Percentiles rank a stretch among this genome's conserved stretches.
Conservation (phyloP, 1,139 yeast species). For the Starmera stellimalicola region DNA sequence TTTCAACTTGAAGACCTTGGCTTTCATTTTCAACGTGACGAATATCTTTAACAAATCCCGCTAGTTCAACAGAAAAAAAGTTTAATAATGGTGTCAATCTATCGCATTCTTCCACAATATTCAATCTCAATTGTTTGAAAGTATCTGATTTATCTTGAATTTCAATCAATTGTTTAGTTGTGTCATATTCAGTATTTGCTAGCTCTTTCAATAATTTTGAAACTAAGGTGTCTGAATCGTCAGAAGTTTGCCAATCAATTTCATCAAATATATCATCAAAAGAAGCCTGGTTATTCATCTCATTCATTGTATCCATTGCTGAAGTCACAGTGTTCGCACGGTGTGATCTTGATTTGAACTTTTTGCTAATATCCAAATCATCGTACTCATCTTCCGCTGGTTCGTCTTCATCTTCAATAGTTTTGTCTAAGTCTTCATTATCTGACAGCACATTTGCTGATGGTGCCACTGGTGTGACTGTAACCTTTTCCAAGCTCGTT, state of each 20-base stretch:
- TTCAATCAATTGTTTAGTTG: conserved; percentile 35
- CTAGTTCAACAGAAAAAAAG: conserved; percentile 47
- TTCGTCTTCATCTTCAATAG: conserved; percentile 3
- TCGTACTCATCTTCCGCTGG: conserved; percentile 16
- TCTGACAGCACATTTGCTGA: not conserved
- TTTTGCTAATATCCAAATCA: conserved; percentile 9
- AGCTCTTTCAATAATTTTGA: conserved; percentile 47
- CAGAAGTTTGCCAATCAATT: conserved; percentile 62
- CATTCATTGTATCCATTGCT: conserved; percentile 9
- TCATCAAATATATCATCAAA: conserved; percentile 61
- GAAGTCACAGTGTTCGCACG: conserved; percentile 17
- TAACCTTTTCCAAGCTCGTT: conserved; percentile 6
- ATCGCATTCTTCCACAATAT: conserved; percentile 49
- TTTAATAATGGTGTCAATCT: conserved; percentile 48
- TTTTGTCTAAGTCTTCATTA: not conserved
- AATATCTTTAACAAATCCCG: conserved; percentile 58
- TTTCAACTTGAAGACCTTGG: conserved; percentile 75
- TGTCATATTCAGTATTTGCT: conserved; percentile 37
- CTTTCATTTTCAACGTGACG: conserved; percentile 66
- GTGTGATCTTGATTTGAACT: conserved; percentile 2
- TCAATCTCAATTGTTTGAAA: conserved; percentile 34
- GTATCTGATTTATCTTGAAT: conserved; percentile 30
- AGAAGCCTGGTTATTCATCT: conserved; percentile 8
- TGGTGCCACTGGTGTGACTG: conserved; percentile 3
- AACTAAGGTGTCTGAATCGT: conserved; percentile 49